These are phyloP conservation scores for Bimuria novae-zelandiae DNA, from an alignment of 2,329 filamentous ascomycete species.

Conservation along the genomic window DNA sequence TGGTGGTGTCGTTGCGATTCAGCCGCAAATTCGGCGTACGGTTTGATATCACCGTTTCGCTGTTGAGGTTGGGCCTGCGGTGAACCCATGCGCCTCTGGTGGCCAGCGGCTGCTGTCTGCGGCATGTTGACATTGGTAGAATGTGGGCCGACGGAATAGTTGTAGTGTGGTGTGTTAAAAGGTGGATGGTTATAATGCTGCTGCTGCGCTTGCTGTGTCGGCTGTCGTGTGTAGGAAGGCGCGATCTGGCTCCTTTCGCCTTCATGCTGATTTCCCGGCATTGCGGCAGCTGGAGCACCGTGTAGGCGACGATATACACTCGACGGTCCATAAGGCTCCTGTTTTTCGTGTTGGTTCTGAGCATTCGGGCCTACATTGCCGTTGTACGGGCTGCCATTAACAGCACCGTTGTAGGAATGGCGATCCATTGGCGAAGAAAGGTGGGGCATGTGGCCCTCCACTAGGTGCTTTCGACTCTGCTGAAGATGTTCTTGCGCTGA, in stretches of 20 bases:
- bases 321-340: not conserved
- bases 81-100: not conserved
- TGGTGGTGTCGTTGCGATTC: not conserved
- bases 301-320: not conserved
- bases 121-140: not conserved
- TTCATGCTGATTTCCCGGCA: not conserved
- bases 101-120: too few relatives aligned
- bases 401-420: not conserved
- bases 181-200: not conserved
- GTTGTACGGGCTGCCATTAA: not conserved
- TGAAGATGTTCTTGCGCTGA: not conserved
- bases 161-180: not conserved
- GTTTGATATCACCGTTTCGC: not conserved
- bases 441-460: slow-evolving; percentile 1
- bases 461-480: not conserved
- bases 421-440: not conserved
- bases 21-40: not conserved
- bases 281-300: not conserved
- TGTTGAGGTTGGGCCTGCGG: not conserved
- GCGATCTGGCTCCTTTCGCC: not conserved
- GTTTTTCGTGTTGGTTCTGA: not conserved
- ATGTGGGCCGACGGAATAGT: too few relatives aligned
- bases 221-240: not conserved
- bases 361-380: not conserved
- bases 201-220: not conserved